A percentile compares a stretch with the other conserved stretches of the same genome.
Conservation (phyloP, 2,329 filamentous ascomycete genomes). For the Neocucurbitaria cava region DNA sequence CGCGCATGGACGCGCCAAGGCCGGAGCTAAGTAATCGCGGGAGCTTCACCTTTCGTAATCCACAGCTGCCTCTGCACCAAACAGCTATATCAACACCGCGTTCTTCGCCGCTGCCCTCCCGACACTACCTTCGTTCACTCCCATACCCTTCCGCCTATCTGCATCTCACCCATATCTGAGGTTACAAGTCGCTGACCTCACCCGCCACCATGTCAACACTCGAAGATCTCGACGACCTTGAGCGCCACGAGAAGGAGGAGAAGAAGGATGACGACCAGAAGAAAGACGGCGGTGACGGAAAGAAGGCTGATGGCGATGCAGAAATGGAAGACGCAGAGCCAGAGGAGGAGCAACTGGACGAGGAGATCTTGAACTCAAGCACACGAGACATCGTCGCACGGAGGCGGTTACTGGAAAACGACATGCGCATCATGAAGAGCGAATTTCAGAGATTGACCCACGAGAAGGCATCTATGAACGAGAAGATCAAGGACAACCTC, state of each 20-base stretch:
- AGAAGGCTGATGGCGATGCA: slow-evolving; percentile 74
- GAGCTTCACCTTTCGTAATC: slow-evolving; percentile 43
- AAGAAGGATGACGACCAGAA: slow-evolving; percentile 64
- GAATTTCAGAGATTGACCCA: slow-evolving; percentile 93
- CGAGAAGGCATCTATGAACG: slow-evolving; percentile 93
- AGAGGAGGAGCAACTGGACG: slow-evolving; percentile 79
- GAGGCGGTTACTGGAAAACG: slow-evolving; percentile 92
- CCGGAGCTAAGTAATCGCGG: slow-evolving; percentile 28
- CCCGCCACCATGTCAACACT: slow-evolving; percentile 77
- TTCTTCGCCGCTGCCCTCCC: slow-evolving; percentile 9
- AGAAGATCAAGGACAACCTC: slow-evolving; percentile 98
- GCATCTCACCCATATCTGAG: not conserved
- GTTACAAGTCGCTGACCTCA: slow-evolving; percentile 13
- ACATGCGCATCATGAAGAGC: slow-evolving; percentile 98
- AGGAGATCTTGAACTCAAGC: slow-evolving; percentile 90
- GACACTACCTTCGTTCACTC: slow-evolving; percentile 5
- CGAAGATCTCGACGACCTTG: slow-evolving; percentile 89
- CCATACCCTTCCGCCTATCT: slow-evolving; percentile 1
- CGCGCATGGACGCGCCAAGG: slow-evolving; percentile 21
- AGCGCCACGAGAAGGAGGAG: slow-evolving; percentile 78
- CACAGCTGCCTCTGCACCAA: slow-evolving; percentile 40
- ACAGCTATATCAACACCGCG: slow-evolving; percentile 32
- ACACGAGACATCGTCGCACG: slow-evolving; percentile 94
- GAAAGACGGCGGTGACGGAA: slow-evolving; percentile 62
- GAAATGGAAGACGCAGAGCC: slow-evolving; percentile 86